A percentile compares a stretch with the other conserved stretches of the same genome.
These are phyloP conservation scores for Mesotaenium endlicherianum DNA, from an alignment of 139 green algal species.

Conservation along the genomic window DNA sequence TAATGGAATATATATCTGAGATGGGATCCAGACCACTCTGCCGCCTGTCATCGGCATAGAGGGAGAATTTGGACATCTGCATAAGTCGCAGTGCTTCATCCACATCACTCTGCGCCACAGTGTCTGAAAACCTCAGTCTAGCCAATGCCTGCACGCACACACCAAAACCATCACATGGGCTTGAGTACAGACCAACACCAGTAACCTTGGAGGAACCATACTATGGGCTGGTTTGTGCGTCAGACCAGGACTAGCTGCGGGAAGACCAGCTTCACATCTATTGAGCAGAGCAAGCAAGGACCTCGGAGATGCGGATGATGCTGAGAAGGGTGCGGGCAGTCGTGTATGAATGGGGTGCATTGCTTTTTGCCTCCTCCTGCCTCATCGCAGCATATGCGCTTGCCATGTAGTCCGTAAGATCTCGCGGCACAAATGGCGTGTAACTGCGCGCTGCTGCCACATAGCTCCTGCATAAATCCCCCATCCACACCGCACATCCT, in stretches of 20 bases:
- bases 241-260: no score
- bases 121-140: slow-evolving; percentile 70
- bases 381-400: slow-evolving; percentile 84
- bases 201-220: no score
- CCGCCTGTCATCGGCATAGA: slow-evolving; percentile 52
- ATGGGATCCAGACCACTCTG: slow-evolving; percentile 35
- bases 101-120: slow-evolving; percentile 76
- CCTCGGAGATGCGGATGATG: slow-evolving; percentile 83
- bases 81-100: slow-evolving; percentile 94
- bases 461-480: slow-evolving; percentile 2
- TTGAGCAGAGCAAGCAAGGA: no score
- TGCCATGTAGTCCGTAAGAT: slow-evolving; percentile 87
- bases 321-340: slow-evolving; percentile 94
- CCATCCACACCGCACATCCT: background rate
- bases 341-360: slow-evolving; percentile 52
- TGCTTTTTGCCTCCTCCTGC: slow-evolving; percentile 64
- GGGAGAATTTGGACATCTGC: slow-evolving; percentile 80
- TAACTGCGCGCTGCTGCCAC: slow-evolving; percentile 50
- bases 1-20: slow-evolving; percentile 59
- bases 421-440: slow-evolving; percentile 72
- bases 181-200: no score
- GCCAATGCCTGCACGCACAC: slow-evolving; percentile 72
- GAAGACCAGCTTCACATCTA: no score
- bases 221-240: no score
- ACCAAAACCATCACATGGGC: no score